A percentile compares a stretch with the other conserved stretches of the same genome.
phyloP scores from a whole-genome alignment of 2,329 filamentous ascomycete genomes.

The Ceratocystis diversiconidia region DNA sequence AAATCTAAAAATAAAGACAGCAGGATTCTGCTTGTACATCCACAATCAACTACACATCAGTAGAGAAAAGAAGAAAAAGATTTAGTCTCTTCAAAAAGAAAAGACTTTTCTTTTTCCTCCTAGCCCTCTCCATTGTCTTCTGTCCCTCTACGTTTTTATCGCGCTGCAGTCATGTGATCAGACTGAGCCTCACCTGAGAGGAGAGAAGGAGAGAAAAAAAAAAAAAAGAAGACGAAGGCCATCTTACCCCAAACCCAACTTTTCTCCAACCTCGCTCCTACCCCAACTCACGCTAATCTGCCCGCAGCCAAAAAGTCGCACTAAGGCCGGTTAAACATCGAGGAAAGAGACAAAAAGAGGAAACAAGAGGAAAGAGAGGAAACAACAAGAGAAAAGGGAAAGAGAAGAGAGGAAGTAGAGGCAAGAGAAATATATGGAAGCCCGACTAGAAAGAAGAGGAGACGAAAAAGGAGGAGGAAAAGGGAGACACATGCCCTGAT shows the following conservation, averaged over 20 bases:
- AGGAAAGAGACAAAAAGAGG: neutral
- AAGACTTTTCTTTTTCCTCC: neutral
- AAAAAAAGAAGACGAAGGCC: neutral
- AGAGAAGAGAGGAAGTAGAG: neutral
- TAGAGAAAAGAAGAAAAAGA: neutral
- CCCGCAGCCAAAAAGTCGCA: neutral
- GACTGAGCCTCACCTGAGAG: neutral
- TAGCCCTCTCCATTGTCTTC: neutral
- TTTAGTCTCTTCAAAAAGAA: neutral
- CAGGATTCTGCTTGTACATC: neutral
- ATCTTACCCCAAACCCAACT: neutral
- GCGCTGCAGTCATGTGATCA: neutral
- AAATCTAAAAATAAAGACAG: neutral
- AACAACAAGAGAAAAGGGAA: neutral
- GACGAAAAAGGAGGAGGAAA: neutral
- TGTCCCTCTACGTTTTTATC: neutral
- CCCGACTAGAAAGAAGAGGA: neutral
- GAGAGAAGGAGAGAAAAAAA: neutral
- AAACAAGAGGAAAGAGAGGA: neutral
- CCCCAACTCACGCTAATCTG: too few species aligned
- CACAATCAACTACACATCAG: neutral
- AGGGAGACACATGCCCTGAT: neutral
- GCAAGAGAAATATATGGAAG: too few species aligned
- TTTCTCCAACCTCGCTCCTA: neutral
- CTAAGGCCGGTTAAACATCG: neutral